Evolutionary conservation across 163 green algal genomes (phyloP).

Genomic region (Volvox carteri): DNA sequence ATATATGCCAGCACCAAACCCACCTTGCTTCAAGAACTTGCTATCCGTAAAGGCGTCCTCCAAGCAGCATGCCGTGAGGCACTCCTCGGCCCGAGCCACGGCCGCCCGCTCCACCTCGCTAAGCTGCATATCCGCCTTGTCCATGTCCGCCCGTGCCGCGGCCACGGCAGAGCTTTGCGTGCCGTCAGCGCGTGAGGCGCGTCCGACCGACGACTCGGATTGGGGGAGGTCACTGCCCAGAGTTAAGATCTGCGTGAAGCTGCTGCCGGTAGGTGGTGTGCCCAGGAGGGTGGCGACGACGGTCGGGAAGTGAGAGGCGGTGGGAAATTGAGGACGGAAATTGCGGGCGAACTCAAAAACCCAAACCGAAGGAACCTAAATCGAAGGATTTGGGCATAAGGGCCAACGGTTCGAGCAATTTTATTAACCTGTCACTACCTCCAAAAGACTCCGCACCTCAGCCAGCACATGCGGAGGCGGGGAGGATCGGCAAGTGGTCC

Average conservation of each 20-base stretch:
- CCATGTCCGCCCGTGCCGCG: neutral
- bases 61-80: slow-evolving; percentile 81
- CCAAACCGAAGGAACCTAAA: too few species aligned
- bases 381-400: too few species aligned
- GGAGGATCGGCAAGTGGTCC: too few species aligned
- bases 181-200: neutral
- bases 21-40: slow-evolving; percentile 88
- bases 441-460: too few species aligned
- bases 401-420: too few species aligned
- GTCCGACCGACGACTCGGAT: neutral
- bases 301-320: neutral
- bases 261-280: slow-evolving; percentile 11
- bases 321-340: too few species aligned
- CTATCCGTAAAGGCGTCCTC: slow-evolving; percentile 92
- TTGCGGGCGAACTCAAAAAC: too few species aligned
- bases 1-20: neutral
- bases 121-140: neutral
- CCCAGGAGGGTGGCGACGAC: too few species aligned
- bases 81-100: slow-evolving; percentile 58
- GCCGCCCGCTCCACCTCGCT: slow-evolving; percentile 69
- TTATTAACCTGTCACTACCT: too few species aligned
- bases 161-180: neutral
- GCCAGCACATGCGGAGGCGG: too few species aligned
- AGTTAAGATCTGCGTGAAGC: slow-evolving; percentile 45
- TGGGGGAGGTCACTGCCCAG: neutral